These are phyloP conservation scores for Trifolium subterraneum DNA, from an alignment of 306 rosid genomes.

Conservation along the genomic window DNA sequence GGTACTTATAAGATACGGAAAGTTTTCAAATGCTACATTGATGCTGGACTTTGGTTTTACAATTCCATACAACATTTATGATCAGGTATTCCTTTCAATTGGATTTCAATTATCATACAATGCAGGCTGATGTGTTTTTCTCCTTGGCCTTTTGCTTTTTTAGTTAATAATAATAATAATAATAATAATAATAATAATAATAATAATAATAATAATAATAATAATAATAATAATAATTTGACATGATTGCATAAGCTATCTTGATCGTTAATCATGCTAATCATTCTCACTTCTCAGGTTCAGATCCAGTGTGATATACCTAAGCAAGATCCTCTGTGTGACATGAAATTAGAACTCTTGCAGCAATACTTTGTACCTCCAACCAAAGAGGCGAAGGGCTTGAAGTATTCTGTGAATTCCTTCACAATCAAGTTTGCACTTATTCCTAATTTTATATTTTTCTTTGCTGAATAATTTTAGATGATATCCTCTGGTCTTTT, in stretches of 20 bases:
- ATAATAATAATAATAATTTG: constrained; percentile 8
- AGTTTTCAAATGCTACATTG: constrained; percentile 78
- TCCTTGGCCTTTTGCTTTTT: not conserved
- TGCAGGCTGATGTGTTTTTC: constrained; percentile 10
- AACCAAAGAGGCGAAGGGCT: constrained; percentile 41
- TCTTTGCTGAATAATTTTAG: constrained; percentile 31
- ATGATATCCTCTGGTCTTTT: constrained; percentile 5
- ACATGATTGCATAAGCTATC: constrained; percentile 11
- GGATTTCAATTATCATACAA: constrained; percentile 20
- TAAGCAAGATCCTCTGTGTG: constrained; percentile 56
- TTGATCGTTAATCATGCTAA: constrained; percentile 32
- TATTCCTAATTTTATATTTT: constrained; percentile 34
- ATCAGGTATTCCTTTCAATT: constrained; percentile 61
- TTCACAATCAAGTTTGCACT: constrained; percentile 71
- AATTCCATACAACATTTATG: constrained; percentile 69
- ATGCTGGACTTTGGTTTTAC: constrained; percentile 88
- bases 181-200: too few relatives aligned
- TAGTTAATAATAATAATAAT: constrained; percentile 5
- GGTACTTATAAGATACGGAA: constrained; percentile 87
- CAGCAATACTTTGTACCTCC: constrained; percentile 52
- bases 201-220: too few relatives aligned
- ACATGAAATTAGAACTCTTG: constrained; percentile 66
- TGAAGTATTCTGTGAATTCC: constrained; percentile 51
- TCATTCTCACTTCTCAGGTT: constrained; percentile 54
- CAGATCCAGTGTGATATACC: constrained; percentile 58